phyloP scores from a whole-genome alignment of 2,329 filamentous ascomycete genomes.

The Celoporthe dispersa region DNA sequence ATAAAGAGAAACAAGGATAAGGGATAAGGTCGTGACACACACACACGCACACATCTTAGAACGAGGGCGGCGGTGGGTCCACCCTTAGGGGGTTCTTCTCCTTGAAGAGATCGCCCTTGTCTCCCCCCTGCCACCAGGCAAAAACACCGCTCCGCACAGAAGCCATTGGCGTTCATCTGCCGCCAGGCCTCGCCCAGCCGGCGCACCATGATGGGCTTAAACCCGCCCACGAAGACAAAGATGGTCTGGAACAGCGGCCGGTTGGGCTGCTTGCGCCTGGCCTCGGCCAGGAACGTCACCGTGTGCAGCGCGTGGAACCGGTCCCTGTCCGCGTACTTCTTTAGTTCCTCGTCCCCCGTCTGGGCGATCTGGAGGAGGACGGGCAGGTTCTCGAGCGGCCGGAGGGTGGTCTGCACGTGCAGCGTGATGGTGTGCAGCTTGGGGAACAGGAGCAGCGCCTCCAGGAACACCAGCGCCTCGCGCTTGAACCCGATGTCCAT shows the following conservation, averaged over 20 bases:
- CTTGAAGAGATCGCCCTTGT: slow-evolving; percentile 31
- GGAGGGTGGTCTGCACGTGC: slow-evolving; percentile 50
- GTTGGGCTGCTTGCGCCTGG: slow-evolving; percentile 30
- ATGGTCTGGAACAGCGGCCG: slow-evolving; percentile 43
- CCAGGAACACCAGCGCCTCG: slow-evolving; percentile 44
- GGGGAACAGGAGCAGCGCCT: slow-evolving; percentile 45
- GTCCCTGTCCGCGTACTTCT: slow-evolving; percentile 41
- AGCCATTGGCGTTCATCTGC: slow-evolving; percentile 44
- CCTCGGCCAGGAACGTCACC: slow-evolving; percentile 41
- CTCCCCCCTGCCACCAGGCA: slow-evolving; percentile 39
- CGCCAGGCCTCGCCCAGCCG: slow-evolving; percentile 48
- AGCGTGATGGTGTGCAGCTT: slow-evolving; percentile 46
- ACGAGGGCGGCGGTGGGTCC: too few species aligned
- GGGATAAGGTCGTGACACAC: too few species aligned
- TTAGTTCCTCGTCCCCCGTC: too few species aligned
- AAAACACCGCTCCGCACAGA: slow-evolving; percentile 54
- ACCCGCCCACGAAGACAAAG: slow-evolving; percentile 54
- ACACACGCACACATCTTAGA: too few species aligned
- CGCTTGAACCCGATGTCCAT: slow-evolving; percentile 46
- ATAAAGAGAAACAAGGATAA: too few species aligned
- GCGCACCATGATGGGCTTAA: slow-evolving; percentile 50
- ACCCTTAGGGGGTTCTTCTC: slow-evolving; percentile 26
- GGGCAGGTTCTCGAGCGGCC: slow-evolving; percentile 38
- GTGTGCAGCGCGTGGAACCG: slow-evolving; percentile 41
- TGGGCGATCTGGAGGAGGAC: too few species aligned